Percentiles rank a stretch among this genome's conserved stretches.
Conservation (phyloP, 2,329 filamentous ascomycete genomes). For the Elsinoe necatrix region DNA sequence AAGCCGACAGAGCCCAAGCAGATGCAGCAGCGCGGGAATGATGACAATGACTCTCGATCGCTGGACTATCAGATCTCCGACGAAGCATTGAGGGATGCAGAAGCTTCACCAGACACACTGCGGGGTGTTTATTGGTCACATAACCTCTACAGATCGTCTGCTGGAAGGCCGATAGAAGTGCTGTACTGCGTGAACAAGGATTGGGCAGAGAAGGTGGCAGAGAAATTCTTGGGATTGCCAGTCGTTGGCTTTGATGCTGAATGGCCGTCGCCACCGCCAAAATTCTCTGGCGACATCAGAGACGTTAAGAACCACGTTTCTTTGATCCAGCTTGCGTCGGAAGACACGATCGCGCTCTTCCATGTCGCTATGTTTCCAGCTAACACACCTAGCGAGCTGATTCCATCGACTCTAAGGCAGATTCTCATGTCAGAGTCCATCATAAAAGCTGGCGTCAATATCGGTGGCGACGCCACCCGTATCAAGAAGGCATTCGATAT, state of each 20-base stretch:
- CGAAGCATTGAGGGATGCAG: background rate
- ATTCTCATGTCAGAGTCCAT: slow-evolving; percentile 64
- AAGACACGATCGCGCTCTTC: slow-evolving; percentile 69
- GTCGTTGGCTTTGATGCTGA: slow-evolving; percentile 86
- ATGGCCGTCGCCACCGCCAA: slow-evolving; percentile 52
- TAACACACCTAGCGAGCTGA: slow-evolving; percentile 43
- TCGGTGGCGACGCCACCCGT: slow-evolving; percentile 58
- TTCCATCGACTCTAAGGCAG: slow-evolving; percentile 60
- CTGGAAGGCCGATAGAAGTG: slow-evolving; percentile 52
- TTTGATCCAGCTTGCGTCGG: slow-evolving; percentile 72
- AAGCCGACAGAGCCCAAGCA: background rate
- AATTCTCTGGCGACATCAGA: background rate
- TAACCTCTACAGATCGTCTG: slow-evolving; percentile 53
- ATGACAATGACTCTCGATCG: background rate
- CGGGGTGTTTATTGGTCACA: slow-evolving; percentile 50
- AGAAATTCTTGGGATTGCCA: slow-evolving; percentile 59
- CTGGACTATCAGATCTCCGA: background rate
- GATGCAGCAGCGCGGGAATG: background rate
- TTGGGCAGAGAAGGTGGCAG: slow-evolving; percentile 57
- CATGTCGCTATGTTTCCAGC: slow-evolving; percentile 57
- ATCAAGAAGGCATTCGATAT: slow-evolving; percentile 59
- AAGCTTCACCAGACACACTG: background rate
- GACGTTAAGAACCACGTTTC: slow-evolving; percentile 63
- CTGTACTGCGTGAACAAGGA: slow-evolving; percentile 67
- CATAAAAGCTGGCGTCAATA: slow-evolving; percentile 67